Percentiles rank a stretch among this genome's conserved stretches.
These are phyloP conservation scores for Sporothrix schenckii DNA, from an alignment of 2,329 filamentous ascomycete species.

Conservation along the genomic window DNA sequence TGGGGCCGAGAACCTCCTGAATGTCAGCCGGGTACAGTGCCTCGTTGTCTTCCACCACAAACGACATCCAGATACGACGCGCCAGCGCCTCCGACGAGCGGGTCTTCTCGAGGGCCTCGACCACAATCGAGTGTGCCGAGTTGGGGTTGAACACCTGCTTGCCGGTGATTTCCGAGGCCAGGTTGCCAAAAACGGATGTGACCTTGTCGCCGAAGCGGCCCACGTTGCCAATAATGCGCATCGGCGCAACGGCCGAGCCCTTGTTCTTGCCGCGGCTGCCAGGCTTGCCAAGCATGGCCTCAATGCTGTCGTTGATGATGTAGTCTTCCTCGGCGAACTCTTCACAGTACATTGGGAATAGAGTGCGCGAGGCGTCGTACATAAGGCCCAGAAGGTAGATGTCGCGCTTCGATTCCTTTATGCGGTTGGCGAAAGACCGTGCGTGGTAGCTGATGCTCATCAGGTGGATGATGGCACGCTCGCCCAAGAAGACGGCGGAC, in stretches of 20 bases:
- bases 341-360: constrained; percentile 90
- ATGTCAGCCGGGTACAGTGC: constrained; percentile 79
- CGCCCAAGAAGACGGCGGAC: constrained; percentile 70
- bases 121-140: constrained; percentile 84
- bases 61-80: constrained; percentile 97
- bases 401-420: constrained; percentile 88
- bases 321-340: constrained; percentile 94
- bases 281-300: constrained; percentile 57
- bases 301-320: constrained; percentile 81
- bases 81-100: constrained; percentile 87
- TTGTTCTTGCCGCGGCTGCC: constrained; percentile 40
- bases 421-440: constrained; percentile 77
- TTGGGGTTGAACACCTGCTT: constrained; percentile 94
- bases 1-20: constrained; percentile 78
- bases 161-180: constrained; percentile 92
- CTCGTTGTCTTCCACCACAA: constrained; percentile 87
- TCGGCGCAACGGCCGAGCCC: constrained; percentile 67
- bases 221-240: constrained; percentile 73
- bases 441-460: constrained; percentile 86
- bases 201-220: constrained; percentile 89
- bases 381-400: constrained; percentile 79
- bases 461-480: constrained; percentile 78
- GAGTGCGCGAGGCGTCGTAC: constrained; percentile 82
- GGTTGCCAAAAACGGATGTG: constrained; percentile 87
- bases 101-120: constrained; percentile 84